Evolutionary conservation across 257 asterid species (phyloP).

Genomic region (Solanum piurae): DNA sequence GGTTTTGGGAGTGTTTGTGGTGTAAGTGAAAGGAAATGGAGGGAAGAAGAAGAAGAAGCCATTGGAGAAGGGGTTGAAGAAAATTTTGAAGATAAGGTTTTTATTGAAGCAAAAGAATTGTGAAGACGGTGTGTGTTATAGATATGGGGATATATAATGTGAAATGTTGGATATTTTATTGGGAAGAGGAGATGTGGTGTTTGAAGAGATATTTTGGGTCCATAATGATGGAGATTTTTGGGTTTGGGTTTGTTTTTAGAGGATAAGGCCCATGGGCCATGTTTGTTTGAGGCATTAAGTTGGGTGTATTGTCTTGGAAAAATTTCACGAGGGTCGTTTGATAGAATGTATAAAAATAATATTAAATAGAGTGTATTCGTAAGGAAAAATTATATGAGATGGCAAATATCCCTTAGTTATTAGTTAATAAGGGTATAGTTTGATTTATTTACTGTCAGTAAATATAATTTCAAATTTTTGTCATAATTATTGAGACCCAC

Average conservation of each 20-base stretch:
- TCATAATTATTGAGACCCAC: too few relatives aligned
- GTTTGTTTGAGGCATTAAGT: background rate
- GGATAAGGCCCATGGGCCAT: background rate
- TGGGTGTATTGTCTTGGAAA: too few relatives aligned
- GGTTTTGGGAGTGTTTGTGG: constrained; percentile 46
- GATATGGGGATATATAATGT: background rate
- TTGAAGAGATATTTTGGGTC: background rate
- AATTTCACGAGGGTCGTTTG: too few relatives aligned
- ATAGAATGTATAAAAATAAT: too few relatives aligned
- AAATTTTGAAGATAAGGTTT: too few relatives aligned
- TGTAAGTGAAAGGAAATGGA: constrained; percentile 40
- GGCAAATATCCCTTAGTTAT: too few relatives aligned
- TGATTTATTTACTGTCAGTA: too few relatives aligned
- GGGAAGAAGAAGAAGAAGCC: constrained; percentile 51
- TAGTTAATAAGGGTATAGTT: too few relatives aligned
- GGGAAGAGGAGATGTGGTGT: background rate
- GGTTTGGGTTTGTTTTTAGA: background rate
- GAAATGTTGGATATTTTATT: background rate
- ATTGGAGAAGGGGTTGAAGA: constrained; percentile 3
- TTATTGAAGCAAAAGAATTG: too few relatives aligned
- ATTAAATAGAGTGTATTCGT: too few relatives aligned
- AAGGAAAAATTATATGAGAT: too few relatives aligned
- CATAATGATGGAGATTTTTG: background rate
- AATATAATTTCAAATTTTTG: too few relatives aligned
- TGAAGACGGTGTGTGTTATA: background rate